phyloP scores from a whole-genome alignment of 805 yeast species.

The Wickerhamomyces queroliae region DNA sequence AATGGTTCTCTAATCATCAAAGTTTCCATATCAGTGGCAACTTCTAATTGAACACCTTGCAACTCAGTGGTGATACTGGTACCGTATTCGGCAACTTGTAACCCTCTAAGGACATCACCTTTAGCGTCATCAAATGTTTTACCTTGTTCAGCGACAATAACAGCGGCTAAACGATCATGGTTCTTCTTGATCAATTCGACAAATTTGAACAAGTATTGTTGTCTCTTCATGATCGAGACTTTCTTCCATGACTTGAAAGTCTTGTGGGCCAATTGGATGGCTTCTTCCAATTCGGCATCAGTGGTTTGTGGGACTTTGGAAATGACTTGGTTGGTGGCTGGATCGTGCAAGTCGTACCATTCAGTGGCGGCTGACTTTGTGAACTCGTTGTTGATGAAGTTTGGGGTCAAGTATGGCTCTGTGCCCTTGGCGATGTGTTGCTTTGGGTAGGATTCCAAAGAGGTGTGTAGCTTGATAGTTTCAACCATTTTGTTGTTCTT shows the following conservation, averaged over 20 bases:
- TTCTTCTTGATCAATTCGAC: conserved; percentile 58
- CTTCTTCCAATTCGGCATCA: conserved; percentile 53
- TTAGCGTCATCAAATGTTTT: conserved; percentile 71
- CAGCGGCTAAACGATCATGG: conserved; percentile 63
- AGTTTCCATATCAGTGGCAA: conserved; percentile 71
- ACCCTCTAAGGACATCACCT: conserved; percentile 71
- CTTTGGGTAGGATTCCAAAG: conserved; percentile 33
- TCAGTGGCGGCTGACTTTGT: conserved; percentile 38
- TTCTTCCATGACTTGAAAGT: conserved; percentile 42
- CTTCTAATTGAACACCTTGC: conserved; percentile 60
- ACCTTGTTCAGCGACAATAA: conserved; percentile 66
- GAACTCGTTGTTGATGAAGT: conserved; percentile 40
- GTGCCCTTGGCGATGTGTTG: conserved; percentile 28
- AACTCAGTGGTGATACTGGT: conserved; percentile 60
- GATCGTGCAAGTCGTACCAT: conserved; percentile 69
- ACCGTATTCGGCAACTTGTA: conserved; percentile 76
- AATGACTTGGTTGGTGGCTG: conserved; percentile 62
- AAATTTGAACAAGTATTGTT: conserved; percentile 63
- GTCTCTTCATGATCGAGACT: conserved; percentile 39
- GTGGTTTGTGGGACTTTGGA: conserved; percentile 68
- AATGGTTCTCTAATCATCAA: conserved; percentile 64
- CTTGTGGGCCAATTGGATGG: conserved; percentile 57
- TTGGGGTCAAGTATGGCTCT: conserved; percentile 45
- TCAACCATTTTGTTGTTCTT: conserved; percentile 8
- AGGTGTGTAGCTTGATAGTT: conserved; percentile 27